Base-by-base conservation (phyloP, 2,329 filamentous ascomycete genomes). In the Neopestalotiopsis sp. region DNA sequence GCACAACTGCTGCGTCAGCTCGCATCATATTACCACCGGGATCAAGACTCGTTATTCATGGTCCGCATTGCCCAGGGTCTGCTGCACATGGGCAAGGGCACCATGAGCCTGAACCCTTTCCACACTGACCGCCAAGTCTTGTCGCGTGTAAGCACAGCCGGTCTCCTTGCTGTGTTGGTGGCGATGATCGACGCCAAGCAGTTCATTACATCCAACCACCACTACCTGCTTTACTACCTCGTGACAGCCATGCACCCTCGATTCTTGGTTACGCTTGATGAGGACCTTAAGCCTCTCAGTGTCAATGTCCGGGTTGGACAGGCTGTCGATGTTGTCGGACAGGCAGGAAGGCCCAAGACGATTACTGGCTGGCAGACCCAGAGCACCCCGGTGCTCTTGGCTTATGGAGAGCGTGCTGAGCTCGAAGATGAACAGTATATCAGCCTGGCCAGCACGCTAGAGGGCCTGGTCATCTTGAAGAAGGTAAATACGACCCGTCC, bases 281-380 rank as follows among this genome's bases (percentile, higher is more conserved):
- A 99, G 85, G 89, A 98, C 71, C 88, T 99, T 67, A 92, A 97
- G 83, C 96, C 96, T 4, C 85, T 99, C 71, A 95, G 94, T 66
- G 95, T 98, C 78, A 98, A 98, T 76, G 96, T 99, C 17, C 92
- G 96, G 40, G 95, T 99, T 59, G 96, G 96, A 81, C 97, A 99
- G 83, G 96, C 97, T 17, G 97, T 99, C 24, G 96, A 99, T 79
- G 95, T 99, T 57, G 96, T 99, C 56, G 97, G 96, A 65, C 96
- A 98, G 81, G 96, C 97, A 13, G 96, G 96, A 79, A 90, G 95
- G 71, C 96, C 96, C 74, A 98, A 99, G 91, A 99, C 96, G 2
- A 99, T 99, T 76, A 99, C 96, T 10, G 96, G 96, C 66, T 99
- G 96, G 96, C 96, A 99, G 83, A 99, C 96, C 73, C 96, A 99